Evolutionary conservation across 805 yeast species (phyloP).

Genomic region (Yamadazyma sp.): DNA sequence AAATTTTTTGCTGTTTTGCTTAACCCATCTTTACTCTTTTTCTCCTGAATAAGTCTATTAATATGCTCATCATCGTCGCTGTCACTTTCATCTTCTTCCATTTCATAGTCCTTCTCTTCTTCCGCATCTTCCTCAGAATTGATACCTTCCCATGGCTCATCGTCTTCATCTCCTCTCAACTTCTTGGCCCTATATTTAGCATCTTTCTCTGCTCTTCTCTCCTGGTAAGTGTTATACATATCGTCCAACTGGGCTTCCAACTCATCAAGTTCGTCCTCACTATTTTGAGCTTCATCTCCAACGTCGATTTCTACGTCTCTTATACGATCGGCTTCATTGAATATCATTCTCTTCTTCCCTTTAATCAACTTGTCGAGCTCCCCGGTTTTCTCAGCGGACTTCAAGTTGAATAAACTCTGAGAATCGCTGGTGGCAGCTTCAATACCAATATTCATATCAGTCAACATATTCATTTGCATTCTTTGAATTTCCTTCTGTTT

Average conservation of each 20-base stretch:
- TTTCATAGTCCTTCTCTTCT: constrained; percentile 42
- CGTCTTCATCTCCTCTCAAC: constrained; percentile 74
- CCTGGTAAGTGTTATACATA: constrained; percentile 75
- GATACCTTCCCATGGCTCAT: constrained; percentile 79
- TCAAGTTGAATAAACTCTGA: constrained; percentile 78
- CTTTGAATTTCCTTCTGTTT: constrained; percentile 86
- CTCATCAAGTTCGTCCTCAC: constrained; percentile 49
- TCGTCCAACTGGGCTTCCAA: constrained; percentile 80
- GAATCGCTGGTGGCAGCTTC: constrained; percentile 85
- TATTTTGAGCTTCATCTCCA: constrained; percentile 28
- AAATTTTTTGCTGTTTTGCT: constrained; percentile 38
- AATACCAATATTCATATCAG: constrained; percentile 89
- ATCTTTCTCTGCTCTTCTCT: constrained; percentile 63
- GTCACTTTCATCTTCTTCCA: constrained; percentile 44
- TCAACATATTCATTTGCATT: constrained; percentile 94
- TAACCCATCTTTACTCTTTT: constrained; percentile 32
- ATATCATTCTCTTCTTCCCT: constrained; percentile 71
- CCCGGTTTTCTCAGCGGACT: constrained; percentile 86
- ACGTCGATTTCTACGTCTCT: constrained; percentile 58
- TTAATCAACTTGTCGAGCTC: constrained; percentile 66
- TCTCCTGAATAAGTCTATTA: constrained; percentile 52
- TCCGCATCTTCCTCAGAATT: constrained; percentile 38
- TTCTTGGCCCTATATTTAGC: constrained; percentile 67
- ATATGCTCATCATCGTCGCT: constrained; percentile 76
- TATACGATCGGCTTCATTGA: constrained; percentile 53